Conservation (phyloP, 495 filamentous ascomycete species). For the Ascobolus immersus region DNA sequence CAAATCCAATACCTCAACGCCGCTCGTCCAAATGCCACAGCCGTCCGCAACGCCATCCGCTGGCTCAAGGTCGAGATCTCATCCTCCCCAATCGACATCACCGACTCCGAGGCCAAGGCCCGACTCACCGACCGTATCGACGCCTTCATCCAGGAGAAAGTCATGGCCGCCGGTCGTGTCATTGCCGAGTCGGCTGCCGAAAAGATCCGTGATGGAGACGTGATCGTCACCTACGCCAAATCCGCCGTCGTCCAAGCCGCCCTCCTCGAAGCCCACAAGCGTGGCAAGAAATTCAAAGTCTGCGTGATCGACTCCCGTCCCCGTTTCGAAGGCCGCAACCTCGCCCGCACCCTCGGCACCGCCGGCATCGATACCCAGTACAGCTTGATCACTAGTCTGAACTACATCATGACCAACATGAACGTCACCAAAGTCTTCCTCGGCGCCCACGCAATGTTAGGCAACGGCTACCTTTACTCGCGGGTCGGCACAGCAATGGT, state of each 20-base stretch:
- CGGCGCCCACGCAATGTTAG: conserved; percentile 74
- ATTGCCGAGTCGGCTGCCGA: conserved; percentile 48
- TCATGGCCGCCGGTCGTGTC: conserved; percentile 61
- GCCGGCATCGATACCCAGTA: conserved; percentile 57
- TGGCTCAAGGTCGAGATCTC: conserved; percentile 76
- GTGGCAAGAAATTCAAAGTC: conserved; percentile 52
- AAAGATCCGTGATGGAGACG: conserved; percentile 48
- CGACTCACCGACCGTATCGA: conserved; percentile 59
- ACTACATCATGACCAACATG: conserved; percentile 41
- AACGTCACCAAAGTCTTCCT: conserved; percentile 64
- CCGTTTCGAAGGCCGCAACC: conserved; percentile 50
- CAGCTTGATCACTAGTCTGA: conserved; percentile 46
- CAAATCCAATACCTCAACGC: conserved; percentile 87
- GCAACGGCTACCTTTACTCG: conserved; percentile 66
- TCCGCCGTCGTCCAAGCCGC: conserved; percentile 44
- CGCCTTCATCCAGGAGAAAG: conserved; percentile 66
- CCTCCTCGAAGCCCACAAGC: conserved; percentile 40
- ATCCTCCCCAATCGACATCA: conserved; percentile 54
- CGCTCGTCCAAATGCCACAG: conserved; percentile 74
- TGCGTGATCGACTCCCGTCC: conserved; percentile 64
- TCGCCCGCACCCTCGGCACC: conserved; percentile 39
- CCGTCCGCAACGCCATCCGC: conserved; percentile 86
- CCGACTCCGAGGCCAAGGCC: conserved; percentile 53
- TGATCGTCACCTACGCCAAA: conserved; percentile 43
- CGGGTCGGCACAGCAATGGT: conserved; percentile 68